Percentiles rank a stretch among this genome's conserved stretches.
These are phyloP conservation scores for Henckelia pumila DNA, from an alignment of 257 asterid species.

Conservation along the genomic window DNA sequence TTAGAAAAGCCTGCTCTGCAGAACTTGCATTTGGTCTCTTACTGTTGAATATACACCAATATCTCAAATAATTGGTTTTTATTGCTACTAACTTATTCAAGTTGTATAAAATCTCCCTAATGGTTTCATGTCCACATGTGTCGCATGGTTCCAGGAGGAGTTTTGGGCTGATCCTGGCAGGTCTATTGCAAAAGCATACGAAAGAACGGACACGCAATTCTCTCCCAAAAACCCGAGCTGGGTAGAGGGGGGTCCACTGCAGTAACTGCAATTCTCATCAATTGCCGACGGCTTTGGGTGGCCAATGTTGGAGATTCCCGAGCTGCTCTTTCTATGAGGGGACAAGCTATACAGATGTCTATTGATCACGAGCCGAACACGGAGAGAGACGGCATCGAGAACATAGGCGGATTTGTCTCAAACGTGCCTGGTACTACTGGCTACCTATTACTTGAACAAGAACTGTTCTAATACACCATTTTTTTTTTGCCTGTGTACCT, in stretches of 20 bases:
- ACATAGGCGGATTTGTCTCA: conserved; percentile 46
- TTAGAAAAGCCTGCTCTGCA: too few relatives aligned
- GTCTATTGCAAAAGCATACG: conserved; percentile 72
- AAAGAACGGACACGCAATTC: conserved; percentile 80
- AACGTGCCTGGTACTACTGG: conserved; percentile 99
- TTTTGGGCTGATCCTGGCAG: conserved; percentile 70
- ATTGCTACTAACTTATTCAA: not conserved
- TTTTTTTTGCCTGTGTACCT: too few relatives aligned
- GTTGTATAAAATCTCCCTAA: not conserved
- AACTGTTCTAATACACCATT: too few relatives aligned
- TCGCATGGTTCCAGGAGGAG: conserved; percentile 53
- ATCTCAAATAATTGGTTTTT: not conserved
- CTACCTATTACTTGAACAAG: too few relatives aligned
- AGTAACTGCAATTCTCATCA: conserved; percentile 77
- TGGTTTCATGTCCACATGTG: not conserved
- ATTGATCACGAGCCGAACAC: conserved; percentile 90
- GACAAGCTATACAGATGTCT: conserved; percentile 76
- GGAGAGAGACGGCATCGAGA: conserved; percentile 63
- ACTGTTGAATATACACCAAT: not conserved
- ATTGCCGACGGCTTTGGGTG: conserved; percentile 64
- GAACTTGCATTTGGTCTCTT: not conserved
- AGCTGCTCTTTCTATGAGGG: conserved; percentile 79
- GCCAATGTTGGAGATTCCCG: conserved; percentile 97
- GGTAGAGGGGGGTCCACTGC: conserved; percentile 99
- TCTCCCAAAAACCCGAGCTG: conserved; percentile 71